Evolutionary conservation across 1,284 basidiomycete species (phyloP), one percentile per base, ranked within the genome.

Genomic region (Rhodotorula sp.): DNA sequence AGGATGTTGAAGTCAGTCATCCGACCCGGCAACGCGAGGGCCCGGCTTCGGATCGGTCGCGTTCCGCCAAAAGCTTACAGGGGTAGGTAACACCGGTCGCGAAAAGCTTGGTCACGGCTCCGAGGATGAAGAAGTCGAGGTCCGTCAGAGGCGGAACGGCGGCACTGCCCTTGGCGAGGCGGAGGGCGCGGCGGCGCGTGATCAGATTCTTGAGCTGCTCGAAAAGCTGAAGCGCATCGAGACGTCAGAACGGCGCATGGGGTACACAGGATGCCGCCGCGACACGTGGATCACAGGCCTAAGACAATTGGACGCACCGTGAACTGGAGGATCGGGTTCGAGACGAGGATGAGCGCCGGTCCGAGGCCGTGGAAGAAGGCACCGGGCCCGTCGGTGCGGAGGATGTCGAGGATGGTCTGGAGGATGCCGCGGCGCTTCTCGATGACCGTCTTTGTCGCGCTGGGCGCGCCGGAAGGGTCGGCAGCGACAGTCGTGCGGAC

Each of bases 351-450:
- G 64, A 99, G 85, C 23, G 96, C 95, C 4, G 97, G 95, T 0
- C 94, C 93, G 54, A 99, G 87, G n/a, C 97, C 97, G 65, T 93
- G 87, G 91, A 92, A 98, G 79, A 99, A 91, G 1, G 90, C 95
- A 27, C 85, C 81, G 27, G 88, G 77, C 17, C 96, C 96, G 79
- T 90, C 91, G 74, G 89, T 89, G 64, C 87, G 85, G 55, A 94
- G 78, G 72, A 99, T 92, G 73, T 86, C 86, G 66, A 85, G 82
- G 49, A 92, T 83, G 4, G 91, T 92, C 78, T 91, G 86, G 17
- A 88, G 65, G 72, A 91, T 71, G 45, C 67, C 67, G 42, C 78
- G 65, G 25, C 73, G 71, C 52, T 70, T 73, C 67, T 75, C 72
- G 49, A 72, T 52, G 52, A 74, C 72, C 13, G 55, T 62, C 63